Percentiles rank a stretch among this genome's conserved stretches.
Evolutionary conservation across 805 yeast species (phyloP).

Genomic region (Zygosaccharomyces gambellarensis): DNA sequence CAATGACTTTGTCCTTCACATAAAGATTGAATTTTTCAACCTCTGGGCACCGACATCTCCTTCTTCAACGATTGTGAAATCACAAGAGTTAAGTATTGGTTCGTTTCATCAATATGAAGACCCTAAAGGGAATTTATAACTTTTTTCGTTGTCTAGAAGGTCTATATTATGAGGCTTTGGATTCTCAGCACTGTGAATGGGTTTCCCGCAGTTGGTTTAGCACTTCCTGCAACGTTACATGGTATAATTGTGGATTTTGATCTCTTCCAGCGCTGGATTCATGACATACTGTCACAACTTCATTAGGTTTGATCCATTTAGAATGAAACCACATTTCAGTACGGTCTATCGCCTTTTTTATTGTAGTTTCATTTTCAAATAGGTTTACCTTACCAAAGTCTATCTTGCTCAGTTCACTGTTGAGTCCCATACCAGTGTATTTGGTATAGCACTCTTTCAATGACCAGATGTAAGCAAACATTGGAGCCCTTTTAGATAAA

Average conservation of each 20-base stretch:
- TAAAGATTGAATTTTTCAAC: background rate
- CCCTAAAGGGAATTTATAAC: background rate
- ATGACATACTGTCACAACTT: slow-evolving; percentile 19
- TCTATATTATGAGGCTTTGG: background rate
- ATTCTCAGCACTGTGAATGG: background rate
- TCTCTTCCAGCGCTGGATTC: background rate
- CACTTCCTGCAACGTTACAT: background rate
- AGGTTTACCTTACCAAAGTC: slow-evolving; percentile 25
- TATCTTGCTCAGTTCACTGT: slow-evolving; percentile 31
- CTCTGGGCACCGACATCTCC: background rate
- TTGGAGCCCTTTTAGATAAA: slow-evolving; percentile 21
- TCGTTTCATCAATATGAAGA: background rate
- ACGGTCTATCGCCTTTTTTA: slow-evolving; percentile 10
- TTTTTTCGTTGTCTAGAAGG: background rate
- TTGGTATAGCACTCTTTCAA: slow-evolving; percentile 74
- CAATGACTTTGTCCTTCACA: background rate
- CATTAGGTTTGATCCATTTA: slow-evolving; percentile 20
- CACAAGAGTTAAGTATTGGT: background rate
- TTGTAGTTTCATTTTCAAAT: background rate
- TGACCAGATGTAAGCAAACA: slow-evolving; percentile 67
- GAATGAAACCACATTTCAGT: slow-evolving; percentile 18
- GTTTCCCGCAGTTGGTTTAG: background rate
- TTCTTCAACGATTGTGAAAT: background rate
- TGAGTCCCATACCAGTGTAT: slow-evolving; percentile 57
- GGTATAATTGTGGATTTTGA: background rate